Conservation (phyloP, 768 basidiomycete species). For the Glaciozyma martinii region DNA sequence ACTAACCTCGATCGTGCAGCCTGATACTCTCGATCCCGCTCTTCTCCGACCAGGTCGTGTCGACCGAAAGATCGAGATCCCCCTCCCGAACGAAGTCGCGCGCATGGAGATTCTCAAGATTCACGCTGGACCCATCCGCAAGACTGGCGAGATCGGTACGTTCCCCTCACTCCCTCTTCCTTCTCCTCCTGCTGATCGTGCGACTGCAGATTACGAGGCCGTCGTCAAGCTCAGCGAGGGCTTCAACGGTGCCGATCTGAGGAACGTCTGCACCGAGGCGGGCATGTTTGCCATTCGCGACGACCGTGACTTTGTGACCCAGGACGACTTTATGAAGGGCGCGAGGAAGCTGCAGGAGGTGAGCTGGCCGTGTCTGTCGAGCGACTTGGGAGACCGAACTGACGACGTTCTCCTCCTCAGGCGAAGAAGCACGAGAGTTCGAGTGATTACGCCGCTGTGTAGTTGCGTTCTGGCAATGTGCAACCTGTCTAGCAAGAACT, state of each 20-base stretch:
- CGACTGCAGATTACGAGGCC: conserved; percentile 64
- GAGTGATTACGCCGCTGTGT: not conserved
- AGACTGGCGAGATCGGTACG: conserved; percentile 71
- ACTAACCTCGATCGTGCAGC: conserved; percentile 36
- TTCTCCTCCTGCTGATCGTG: too few species aligned
- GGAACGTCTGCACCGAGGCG: conserved; percentile 56
- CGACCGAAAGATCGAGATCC: conserved; percentile 96
- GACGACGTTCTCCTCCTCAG: not conserved
- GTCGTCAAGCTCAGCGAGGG: conserved; percentile 90
- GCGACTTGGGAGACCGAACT: conserved; percentile 5
- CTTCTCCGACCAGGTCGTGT: conserved; percentile 89
- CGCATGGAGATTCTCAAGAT: conserved; percentile 96
- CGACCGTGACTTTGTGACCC: conserved; percentile 54
- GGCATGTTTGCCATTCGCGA: conserved; percentile 99
- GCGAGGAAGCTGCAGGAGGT: conserved; percentile 90
- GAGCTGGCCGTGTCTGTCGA: conserved; percentile 37
- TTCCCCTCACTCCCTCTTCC: not conserved
- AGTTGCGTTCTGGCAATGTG: too few species aligned
- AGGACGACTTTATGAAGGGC: conserved; percentile 89
- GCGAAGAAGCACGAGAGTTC: conserved; percentile 9
- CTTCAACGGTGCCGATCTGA: conserved; percentile 93
- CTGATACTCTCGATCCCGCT: conserved; percentile 94
- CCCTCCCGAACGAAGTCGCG: conserved; percentile 92
- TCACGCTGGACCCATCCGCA: conserved; percentile 86
- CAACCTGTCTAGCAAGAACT: too few species aligned